Base-by-base conservation (phyloP, 371 early-diverging fungal species). In the Mortierella sp. region DNA sequence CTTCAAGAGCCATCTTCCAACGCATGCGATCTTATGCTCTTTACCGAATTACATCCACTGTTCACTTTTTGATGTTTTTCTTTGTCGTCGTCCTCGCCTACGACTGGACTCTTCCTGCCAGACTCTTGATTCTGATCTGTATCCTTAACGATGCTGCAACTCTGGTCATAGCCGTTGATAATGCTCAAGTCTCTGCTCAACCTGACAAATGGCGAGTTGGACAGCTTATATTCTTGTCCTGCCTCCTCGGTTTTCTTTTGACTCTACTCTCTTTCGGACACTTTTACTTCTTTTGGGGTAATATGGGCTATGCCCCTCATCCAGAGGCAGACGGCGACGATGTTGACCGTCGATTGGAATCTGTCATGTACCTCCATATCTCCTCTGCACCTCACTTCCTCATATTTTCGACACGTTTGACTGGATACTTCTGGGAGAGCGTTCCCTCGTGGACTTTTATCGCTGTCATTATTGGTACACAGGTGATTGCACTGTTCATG, bases 171-270 rank as follows among this genome's bases (percentile, higher is more conserved):
- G 89, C 96, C 31, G 91, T 96, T 71, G 97, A 96, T 86, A 96
- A 96, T 62, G 94, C 96, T 49, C 87, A 93, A 79, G 93, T 96
- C 76, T 96, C 96, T 28, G 84, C 87, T 49, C 86, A 86, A 35
- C 97, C 97, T 15, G 96, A 96, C 87, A 96, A 96, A 78, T 96
- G 97, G 97, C 88, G 96, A 43, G 90, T 96, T 43, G 96, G 96
- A 31, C 96, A 96, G 84, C 86, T 96, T 26, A 85, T 96, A 71
- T 89, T 92, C 13, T 84, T 96, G 45, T 95, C 95, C 2, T 85
- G 89, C 56, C 78, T 95, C 19, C 88, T 96, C 42, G 95, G 93
- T 57, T 29, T 90, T 63, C 82, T 90, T 35, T 86, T 96, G 66
- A 92, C 93, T 26, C 86, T 83, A 5, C 87, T 95, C 47, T 94